Evolutionary conservation across 306 rosid genomes (phyloP).

Genomic region (Ziziphus jujuba): DNA sequence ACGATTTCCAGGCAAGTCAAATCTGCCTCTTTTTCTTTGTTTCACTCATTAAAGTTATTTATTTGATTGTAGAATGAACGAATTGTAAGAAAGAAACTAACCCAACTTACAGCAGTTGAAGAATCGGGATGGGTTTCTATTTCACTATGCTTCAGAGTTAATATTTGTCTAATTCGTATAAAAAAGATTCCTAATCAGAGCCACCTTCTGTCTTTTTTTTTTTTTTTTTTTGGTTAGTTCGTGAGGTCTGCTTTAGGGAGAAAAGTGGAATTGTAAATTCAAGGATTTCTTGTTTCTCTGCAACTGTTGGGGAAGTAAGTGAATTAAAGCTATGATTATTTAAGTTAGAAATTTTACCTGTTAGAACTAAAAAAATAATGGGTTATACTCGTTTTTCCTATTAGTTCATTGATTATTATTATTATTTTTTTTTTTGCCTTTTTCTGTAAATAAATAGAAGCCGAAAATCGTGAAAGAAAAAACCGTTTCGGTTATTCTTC

Average conservation of each 20-base stretch:
- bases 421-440: background rate
- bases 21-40: background rate
- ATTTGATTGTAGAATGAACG: background rate
- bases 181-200: no score
- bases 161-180: background rate
- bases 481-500: constrained; percentile 70
- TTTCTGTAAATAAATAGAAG: constrained; percentile 20
- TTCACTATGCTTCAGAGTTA: background rate
- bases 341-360: background rate
- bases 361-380: constrained; percentile 4
- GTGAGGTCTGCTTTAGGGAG: constrained; percentile 19
- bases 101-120: background rate
- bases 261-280: constrained; percentile 25
- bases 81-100: background rate
- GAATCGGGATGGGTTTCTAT: background rate
- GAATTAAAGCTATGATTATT: background rate
- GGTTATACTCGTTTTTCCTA: background rate
- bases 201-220: background rate
- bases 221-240: constrained; percentile 27
- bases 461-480: constrained; percentile 37
- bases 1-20: constrained; percentile 28
- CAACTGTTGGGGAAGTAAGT: constrained; percentile 26
- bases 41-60: background rate
- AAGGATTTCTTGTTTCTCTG: constrained; percentile 28
- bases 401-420: background rate